These are phyloP conservation scores for Phytophthora brassicae DNA, from an alignment of 352 stramenopile species.

Conservation along the genomic window DNA sequence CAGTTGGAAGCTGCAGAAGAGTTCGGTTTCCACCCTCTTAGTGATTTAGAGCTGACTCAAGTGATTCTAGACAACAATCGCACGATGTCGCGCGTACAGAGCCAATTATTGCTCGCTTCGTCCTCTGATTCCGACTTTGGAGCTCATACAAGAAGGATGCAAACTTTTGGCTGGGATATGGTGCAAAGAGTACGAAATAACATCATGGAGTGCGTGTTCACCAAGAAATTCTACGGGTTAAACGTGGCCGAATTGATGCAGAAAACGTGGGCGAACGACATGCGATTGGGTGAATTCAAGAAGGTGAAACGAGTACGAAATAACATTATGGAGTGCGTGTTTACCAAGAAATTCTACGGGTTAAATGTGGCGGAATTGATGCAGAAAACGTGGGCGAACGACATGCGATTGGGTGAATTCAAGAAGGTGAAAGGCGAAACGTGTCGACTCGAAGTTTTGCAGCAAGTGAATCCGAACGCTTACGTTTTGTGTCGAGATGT, in stretches of 20 bases:
- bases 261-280: slow-evolving; percentile 48
- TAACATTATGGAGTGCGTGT: slow-evolving; percentile 36
- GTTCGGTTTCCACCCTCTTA: slow-evolving; percentile 37
- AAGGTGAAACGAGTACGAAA: slow-evolving; percentile 22
- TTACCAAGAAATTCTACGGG: slow-evolving; percentile 32
- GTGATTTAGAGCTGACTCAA: slow-evolving; percentile 29
- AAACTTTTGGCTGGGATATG: slow-evolving; percentile 43
- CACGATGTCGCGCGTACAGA: slow-evolving; percentile 31
- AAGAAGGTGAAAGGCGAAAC: slow-evolving; percentile 46
- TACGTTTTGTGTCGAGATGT: slow-evolving; percentile 42
- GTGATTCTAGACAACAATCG: slow-evolving; percentile 37
- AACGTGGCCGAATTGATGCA: slow-evolving; percentile 35
- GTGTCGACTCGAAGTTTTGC: slow-evolving; percentile 37
- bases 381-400: slow-evolving; percentile 32
- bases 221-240: slow-evolving; percentile 34
- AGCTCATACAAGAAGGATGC: slow-evolving; percentile 13
- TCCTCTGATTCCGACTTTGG: slow-evolving; percentile 23
- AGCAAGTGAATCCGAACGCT: slow-evolving; percentile 36
- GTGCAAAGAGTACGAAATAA: slow-evolving; percentile 30
- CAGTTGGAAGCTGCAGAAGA: slow-evolving; percentile 27
- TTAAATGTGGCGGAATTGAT: slow-evolving; percentile 31
- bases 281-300: slow-evolving; percentile 36
- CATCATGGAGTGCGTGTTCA: slow-evolving; percentile 44
- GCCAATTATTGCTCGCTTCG: slow-evolving; percentile 17
- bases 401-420: slow-evolving; percentile 30